Conservation (phyloP, 2,329 filamentous ascomycete species). For the Phyllosticta paracitricarpa region DNA sequence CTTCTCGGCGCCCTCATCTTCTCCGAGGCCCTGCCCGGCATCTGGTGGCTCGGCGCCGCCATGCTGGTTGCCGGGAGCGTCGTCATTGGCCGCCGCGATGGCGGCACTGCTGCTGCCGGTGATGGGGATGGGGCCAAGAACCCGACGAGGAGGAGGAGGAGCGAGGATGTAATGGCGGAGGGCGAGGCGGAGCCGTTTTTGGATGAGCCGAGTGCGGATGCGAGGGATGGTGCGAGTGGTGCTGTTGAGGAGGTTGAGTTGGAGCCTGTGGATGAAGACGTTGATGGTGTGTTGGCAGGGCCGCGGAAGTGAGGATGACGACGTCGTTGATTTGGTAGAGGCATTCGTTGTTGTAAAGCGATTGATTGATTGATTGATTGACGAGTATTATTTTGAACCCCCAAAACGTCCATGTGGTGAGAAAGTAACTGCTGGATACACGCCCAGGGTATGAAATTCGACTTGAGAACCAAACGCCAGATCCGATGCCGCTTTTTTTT, state of each 20-base stretch:
- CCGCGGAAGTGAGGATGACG: background rate
- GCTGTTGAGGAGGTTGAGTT: slow-evolving; percentile 21
- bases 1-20: slow-evolving; percentile 62
- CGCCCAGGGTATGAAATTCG: background rate
- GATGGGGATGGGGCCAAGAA: no score
- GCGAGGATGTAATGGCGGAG: background rate
- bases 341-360: background rate
- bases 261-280: slow-evolving; percentile 18
- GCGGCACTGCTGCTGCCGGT: slow-evolving; percentile 19
- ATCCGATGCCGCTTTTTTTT: background rate
- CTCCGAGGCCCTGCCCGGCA: slow-evolving; percentile 56
- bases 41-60: slow-evolving; percentile 68
- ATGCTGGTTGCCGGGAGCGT: slow-evolving; percentile 68
- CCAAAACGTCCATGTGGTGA: no score
- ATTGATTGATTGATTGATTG: no score
- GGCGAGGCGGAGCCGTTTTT: slow-evolving; percentile 38
- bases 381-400: no score
- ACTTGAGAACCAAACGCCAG: background rate
- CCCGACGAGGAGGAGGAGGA: slow-evolving; percentile 4
- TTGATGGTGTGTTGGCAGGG: slow-evolving; percentile 2
- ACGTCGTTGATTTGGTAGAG: no score
- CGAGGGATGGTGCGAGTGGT: slow-evolving; percentile 11
- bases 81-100: slow-evolving; percentile 63
- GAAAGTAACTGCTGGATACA: no score
- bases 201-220: slow-evolving; percentile 7